Conservation (phyloP, 2,329 filamentous ascomycete genomes). For the Orbilia javanica region DNA sequence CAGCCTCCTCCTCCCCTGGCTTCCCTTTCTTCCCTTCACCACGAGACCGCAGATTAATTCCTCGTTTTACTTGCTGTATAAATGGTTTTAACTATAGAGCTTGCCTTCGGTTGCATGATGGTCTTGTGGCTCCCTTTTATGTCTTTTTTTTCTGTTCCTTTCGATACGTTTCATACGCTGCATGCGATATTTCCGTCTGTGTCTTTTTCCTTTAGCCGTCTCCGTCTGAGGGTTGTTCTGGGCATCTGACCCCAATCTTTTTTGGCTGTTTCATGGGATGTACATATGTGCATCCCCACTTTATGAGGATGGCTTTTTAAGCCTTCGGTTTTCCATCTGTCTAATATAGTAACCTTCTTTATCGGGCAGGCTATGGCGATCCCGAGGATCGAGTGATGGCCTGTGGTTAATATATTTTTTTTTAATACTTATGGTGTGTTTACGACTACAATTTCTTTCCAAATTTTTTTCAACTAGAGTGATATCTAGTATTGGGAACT, state of each 20-base stretch:
- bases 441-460: background rate
- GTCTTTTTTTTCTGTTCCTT: background rate
- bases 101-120: background rate
- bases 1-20: background rate
- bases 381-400: conserved; percentile 1
- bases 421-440: background rate
- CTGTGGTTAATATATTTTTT: conserved; percentile 3
- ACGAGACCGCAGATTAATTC: background rate
- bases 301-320: background rate
- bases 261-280: background rate
- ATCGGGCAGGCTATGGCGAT: conserved; percentile 6
- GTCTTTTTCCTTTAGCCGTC: background rate
- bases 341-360: background rate
- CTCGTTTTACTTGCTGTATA: background rate
- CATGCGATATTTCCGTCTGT: background rate
- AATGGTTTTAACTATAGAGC: background rate
- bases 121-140: background rate
- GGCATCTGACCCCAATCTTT: background rate
- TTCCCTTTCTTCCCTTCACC: background rate
- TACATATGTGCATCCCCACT: background rate
- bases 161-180: no score
- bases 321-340: background rate
- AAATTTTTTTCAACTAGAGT: no score
- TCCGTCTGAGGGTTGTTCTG: background rate
- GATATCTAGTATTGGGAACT: no score